These are phyloP conservation scores for Penicillium roqueforti DNA, from an alignment of 495 filamentous ascomycete species.

Conservation along the genomic window DNA sequence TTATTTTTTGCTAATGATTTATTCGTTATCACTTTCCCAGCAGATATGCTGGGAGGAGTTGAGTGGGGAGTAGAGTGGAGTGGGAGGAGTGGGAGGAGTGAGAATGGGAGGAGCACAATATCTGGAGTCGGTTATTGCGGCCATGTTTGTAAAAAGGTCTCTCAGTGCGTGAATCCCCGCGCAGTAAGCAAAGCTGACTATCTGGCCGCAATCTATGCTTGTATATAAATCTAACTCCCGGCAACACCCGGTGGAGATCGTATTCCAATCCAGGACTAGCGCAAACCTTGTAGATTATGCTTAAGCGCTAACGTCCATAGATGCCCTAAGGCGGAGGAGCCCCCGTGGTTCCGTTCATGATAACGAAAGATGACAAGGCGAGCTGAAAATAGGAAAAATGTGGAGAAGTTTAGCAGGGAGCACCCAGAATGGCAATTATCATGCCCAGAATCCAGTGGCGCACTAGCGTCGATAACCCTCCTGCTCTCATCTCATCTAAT, in stretches of 20 bases:
- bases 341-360: neutral
- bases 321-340: neutral
- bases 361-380: neutral
- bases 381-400: neutral
- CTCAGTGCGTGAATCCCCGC: neutral
- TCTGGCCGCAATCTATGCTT: neutral
- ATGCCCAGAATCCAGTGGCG: neutral
- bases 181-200: neutral
- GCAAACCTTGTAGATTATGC: neutral
- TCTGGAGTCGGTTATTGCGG: neutral
- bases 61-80: too few relatives aligned
- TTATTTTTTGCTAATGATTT: neutral
- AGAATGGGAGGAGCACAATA: constrained; percentile 12
- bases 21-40: neutral
- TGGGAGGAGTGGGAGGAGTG: neutral
- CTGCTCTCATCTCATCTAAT: neutral
- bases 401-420: neutral
- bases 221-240: neutral
- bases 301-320: neutral
- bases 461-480: neutral
- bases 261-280: neutral
- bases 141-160: neutral
- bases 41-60: too few relatives aligned
- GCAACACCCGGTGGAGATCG: neutral
- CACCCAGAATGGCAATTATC: neutral